These are phyloP conservation scores for Scutellaria baicalensis DNA, from an alignment of 257 asterid genomes.

Conservation along the genomic window DNA sequence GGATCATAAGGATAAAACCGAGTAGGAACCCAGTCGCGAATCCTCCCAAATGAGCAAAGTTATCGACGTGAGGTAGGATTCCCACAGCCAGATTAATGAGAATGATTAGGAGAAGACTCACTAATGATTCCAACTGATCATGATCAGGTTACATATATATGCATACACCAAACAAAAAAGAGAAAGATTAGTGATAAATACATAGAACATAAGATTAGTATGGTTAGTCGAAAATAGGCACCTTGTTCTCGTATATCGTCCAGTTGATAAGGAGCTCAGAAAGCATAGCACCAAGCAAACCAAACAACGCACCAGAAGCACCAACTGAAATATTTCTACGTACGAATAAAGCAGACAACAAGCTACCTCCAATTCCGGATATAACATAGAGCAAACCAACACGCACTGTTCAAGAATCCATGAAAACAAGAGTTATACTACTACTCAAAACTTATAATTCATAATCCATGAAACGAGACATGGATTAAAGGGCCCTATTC, in stretches of 20 bases:
- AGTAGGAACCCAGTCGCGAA: slow-evolving; percentile 67
- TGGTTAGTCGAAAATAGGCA: neutral
- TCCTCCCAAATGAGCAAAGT: slow-evolving; percentile 96
- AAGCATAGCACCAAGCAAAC: slow-evolving; percentile 85
- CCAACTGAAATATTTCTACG: slow-evolving; percentile 69
- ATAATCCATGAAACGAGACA: too few species aligned
- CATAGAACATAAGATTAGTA: neutral
- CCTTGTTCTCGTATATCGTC: slow-evolving; percentile 88
- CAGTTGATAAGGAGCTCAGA: slow-evolving; percentile 79
- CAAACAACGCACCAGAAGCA: slow-evolving; percentile 91
- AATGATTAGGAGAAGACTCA: slow-evolving; percentile 60
- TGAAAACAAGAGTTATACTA: too few species aligned
- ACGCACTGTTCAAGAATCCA: slow-evolving; percentile 35
- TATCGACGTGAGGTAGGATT: slow-evolving; percentile 93
- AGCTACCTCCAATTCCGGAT: slow-evolving; percentile 82
- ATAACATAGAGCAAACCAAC: slow-evolving; percentile 50
- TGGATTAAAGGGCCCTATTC: too few species aligned
- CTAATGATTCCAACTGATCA: slow-evolving; percentile 52
- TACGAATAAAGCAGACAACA: slow-evolving; percentile 55
- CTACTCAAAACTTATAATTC: too few species aligned
- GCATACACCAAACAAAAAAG: neutral
- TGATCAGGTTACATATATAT: neutral
- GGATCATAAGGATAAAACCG: slow-evolving; percentile 71
- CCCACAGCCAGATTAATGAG: slow-evolving; percentile 75
- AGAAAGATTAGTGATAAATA: neutral